Conservation (phyloP, 1,139 yeast genomes). For the Geotrichum candidum region DNA sequence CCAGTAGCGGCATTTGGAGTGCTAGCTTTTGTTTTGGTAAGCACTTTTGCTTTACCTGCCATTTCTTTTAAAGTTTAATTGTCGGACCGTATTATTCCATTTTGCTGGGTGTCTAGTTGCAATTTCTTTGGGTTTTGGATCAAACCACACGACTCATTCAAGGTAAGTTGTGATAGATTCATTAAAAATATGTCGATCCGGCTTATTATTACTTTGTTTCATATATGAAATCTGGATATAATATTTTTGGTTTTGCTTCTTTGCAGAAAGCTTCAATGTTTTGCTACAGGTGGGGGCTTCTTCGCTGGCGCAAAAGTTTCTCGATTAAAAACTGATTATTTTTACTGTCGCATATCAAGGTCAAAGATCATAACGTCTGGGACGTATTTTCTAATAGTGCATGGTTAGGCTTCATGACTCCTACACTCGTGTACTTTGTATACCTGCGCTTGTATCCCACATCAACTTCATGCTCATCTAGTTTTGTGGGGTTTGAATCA, state of each 20-base stretch:
- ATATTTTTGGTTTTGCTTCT: constrained; percentile 52
- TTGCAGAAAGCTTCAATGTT: constrained; percentile 55
- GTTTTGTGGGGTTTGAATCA: constrained; percentile 57
- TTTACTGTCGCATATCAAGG: constrained; percentile 48
- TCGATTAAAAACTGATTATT: constrained; percentile 38
- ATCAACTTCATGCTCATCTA: constrained; percentile 56
- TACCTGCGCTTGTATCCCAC: constrained; percentile 56
- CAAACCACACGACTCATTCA: constrained; percentile 45
- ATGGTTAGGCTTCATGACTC: constrained; percentile 52
- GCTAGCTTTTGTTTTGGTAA: too few species aligned
- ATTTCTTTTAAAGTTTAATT: too few species aligned
- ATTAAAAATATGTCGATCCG: constrained; percentile 60
- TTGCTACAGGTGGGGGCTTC: constrained; percentile 58
- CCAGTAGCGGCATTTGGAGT: too few species aligned
- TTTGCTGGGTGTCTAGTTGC: too few species aligned
- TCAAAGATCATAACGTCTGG: constrained; percentile 50
- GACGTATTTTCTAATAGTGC: constrained; percentile 65
- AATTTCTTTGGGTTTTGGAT: constrained; percentile 40
- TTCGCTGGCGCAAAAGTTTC: constrained; percentile 38
- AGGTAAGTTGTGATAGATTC: constrained; percentile 56
- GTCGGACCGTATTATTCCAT: too few species aligned
- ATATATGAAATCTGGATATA: constrained; percentile 56
- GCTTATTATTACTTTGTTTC: constrained; percentile 56
- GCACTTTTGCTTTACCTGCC: too few species aligned
- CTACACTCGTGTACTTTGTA: constrained; percentile 58